Conservation (phyloP, 1,284 basidiomycete species). For the Leccinum variabile region DNA sequence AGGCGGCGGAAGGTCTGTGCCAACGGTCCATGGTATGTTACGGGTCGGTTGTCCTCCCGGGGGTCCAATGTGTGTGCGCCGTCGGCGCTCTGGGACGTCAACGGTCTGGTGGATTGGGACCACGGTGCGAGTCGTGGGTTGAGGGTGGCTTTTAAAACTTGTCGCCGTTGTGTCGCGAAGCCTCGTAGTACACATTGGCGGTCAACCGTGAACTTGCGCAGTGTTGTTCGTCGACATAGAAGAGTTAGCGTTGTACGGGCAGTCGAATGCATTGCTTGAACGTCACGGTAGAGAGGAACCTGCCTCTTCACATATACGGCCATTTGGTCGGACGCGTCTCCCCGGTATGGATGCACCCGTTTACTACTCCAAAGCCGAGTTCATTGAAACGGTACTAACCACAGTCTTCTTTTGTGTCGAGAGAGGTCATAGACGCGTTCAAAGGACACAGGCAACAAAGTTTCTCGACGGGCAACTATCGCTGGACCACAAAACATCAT, state of each 20-base stretch:
- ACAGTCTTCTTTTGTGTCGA: neutral
- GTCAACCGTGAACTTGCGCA: neutral
- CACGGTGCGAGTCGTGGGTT: neutral
- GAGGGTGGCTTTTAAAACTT: neutral
- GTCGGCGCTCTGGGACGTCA: conserved; percentile 2
- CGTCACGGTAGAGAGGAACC: neutral
- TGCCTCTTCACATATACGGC: neutral
- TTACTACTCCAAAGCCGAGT: conserved; percentile 74
- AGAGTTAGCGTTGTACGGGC: neutral
- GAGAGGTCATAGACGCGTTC: conserved; percentile 7
- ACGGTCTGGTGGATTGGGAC: conserved; percentile 14
- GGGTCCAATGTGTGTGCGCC: conserved; percentile 10
- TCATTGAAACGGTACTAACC: conserved; percentile 73
- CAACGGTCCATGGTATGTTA: conserved; percentile 62
- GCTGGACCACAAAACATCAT: conserved; percentile 96
- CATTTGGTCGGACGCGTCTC: conserved; percentile 15
- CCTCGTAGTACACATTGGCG: neutral
- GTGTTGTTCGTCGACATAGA: conserved; percentile 18
- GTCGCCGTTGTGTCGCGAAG: conserved; percentile 1
- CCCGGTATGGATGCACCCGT: conserved; percentile 62
- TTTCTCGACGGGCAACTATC: conserved; percentile 91
- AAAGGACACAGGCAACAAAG: conserved; percentile 87
- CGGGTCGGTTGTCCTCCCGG: conserved; percentile 27
- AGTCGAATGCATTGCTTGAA: conserved; percentile 12
- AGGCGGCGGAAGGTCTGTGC: conserved; percentile 70